phyloP scores from a whole-genome alignment of 1,139 yeast genomes.

The Candida sp. region DNA sequence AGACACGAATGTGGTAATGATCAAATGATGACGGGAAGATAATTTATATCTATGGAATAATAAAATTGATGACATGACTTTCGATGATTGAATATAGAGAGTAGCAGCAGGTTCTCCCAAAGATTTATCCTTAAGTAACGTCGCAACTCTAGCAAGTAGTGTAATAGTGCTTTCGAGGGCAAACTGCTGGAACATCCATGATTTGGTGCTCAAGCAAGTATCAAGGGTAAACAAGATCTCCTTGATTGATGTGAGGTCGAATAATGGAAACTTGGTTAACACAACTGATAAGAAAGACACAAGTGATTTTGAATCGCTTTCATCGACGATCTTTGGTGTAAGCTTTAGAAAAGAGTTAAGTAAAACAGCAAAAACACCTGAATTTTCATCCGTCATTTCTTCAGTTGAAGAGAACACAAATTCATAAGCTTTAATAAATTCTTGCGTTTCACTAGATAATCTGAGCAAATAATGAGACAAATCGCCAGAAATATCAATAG shows the following conservation, averaged over 20 bases:
- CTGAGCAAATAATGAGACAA: constrained; percentile 11
- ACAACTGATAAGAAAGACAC: neutral
- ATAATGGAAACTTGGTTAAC: constrained; percentile 3
- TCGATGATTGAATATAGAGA: constrained; percentile 35
- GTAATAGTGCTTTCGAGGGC: constrained; percentile 42
- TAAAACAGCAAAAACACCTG: constrained; percentile 10
- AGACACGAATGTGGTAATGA: constrained; percentile 46
- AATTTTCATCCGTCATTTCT: constrained; percentile 7
- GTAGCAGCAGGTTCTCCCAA: constrained; percentile 6
- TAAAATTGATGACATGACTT: constrained; percentile 51
- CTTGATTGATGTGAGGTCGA: constrained; percentile 1
- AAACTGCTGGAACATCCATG: constrained; percentile 70
- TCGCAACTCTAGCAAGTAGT: constrained; percentile 1
- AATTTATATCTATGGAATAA: constrained; percentile 69
- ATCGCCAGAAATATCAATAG: constrained; percentile 4
- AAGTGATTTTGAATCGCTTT: neutral
- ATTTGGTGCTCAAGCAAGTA: constrained; percentile 39
- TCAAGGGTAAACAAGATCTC: constrained; percentile 24
- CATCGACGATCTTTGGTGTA: constrained; percentile 4
- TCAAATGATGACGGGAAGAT: constrained; percentile 68
- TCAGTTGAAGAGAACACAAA: constrained; percentile 5
- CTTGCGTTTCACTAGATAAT: constrained; percentile 7
- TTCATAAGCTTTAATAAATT: constrained; percentile 7
- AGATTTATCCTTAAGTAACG: neutral
- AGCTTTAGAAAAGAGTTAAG: constrained; percentile 6